Conservation (phyloP, 345 rosid species). For the Psidium friedrichsthalianum region DNA sequence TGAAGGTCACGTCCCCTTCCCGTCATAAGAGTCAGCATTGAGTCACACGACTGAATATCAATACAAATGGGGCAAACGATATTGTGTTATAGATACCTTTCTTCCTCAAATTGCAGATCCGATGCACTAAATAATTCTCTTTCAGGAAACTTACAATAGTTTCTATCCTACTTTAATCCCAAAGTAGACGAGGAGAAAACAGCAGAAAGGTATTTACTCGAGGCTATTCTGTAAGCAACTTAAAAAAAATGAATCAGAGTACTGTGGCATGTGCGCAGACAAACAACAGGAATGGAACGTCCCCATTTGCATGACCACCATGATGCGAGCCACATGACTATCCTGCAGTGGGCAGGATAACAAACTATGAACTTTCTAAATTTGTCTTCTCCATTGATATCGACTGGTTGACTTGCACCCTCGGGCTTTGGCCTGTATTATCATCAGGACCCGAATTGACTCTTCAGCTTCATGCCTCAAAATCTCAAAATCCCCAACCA, state of each 20-base stretch:
- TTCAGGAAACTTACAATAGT: neutral
- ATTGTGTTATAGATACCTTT: neutral
- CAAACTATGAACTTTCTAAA: neutral
- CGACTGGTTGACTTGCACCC: neutral
- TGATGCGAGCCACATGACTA: neutral
- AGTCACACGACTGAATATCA: neutral
- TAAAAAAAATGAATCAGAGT: neutral
- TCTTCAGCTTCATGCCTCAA: neutral
- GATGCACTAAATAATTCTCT: neutral
- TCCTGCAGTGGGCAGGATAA: neutral
- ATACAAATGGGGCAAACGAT: neutral
- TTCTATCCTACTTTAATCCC: neutral
- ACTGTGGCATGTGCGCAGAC: neutral
- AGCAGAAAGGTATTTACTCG: neutral
- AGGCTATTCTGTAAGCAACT: neutral
- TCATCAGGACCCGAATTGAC: neutral
- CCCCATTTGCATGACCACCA: neutral
- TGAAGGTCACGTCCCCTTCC: neutral
- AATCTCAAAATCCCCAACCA: neutral
- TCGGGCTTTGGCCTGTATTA: neutral
- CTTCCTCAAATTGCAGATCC: neutral
- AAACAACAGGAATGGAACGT: neutral
- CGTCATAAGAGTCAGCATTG: neutral
- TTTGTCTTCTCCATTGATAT: neutral
- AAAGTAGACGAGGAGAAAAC: neutral